Base-by-base conservation (phyloP, 106 monocot species). In the Ottelia alismoides region DNA sequence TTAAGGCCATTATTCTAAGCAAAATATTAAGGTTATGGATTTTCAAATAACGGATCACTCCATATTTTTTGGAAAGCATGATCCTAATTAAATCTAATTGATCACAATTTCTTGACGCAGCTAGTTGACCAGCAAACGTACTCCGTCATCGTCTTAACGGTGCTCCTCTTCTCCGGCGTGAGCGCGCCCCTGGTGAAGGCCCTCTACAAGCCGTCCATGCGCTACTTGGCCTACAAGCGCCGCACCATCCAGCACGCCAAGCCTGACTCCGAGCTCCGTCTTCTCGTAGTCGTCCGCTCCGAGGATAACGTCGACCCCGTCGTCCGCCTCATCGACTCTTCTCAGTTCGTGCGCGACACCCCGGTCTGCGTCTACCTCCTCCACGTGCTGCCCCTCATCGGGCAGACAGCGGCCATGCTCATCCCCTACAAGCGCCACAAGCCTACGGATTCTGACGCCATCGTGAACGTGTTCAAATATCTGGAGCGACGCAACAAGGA, bases 121-220 rank as follows among this genome's bases (percentile, higher is more conserved):
- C 28, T 65, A 28, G 10, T 53, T 9, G 9, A 1, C 9, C 7
- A 2, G 22, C 25, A 25, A 25, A 25, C 31, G 1, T 55, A 65
- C 54, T 19, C 43, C 18, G 45, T 47, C 47, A 45, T 55, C 19
- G 7, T 65, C 1, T 7, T 65, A 2, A 45, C 25, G 2, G 28
- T 65, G 1, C 22, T 65, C 11, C 17, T 43, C 6, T 27, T 65
- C 44, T 3, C 65, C 6, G 45, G 18, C 2, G 22, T 55, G 22
- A 46, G 45, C 17, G 55, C 45, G 9, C 27, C 54, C 12, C 40
- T 65, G 22, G n/a, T 65, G 2, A 45, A 45, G 44, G 2, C 3
- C 14, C 20, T 55, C 27, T 65, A 65, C 65, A 53, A 55, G 43
- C 65, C 65, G 5, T 55, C 65, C 2, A 29, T n/a, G 7, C 18